phyloP scores from a whole-genome alignment of 768 basidiomycete species.

The Lentinula boryana region DNA sequence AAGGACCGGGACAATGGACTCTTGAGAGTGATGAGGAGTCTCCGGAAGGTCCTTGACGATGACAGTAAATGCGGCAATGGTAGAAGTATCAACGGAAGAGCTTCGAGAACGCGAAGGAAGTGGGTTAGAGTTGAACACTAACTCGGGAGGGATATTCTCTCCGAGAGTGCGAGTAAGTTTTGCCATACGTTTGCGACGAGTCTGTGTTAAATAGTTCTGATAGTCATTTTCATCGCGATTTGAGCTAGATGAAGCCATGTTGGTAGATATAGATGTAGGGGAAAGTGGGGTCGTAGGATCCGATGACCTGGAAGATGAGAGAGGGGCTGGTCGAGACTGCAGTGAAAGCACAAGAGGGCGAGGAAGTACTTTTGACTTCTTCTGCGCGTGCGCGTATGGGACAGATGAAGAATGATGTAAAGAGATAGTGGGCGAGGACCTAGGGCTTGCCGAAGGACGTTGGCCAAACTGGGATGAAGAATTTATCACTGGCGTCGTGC shows the following conservation, averaged over 20 bases:
- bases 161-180: slow-evolving; percentile 55
- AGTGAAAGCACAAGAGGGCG: slow-evolving; percentile 7
- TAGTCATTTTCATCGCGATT: slow-evolving; percentile 6
- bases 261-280: neutral
- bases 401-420: slow-evolving; percentile 1
- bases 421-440: slow-evolving; percentile 3
- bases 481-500: slow-evolving; percentile 35
- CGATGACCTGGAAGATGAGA: neutral
- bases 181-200: slow-evolving; percentile 43
- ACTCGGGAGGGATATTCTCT: slow-evolving; percentile 51
- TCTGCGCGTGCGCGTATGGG: neutral
- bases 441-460: slow-evolving; percentile 4
- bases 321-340: slow-evolving; percentile 3
- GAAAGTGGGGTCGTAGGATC: neutral
- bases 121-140: slow-evolving; percentile 29
- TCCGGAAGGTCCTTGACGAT: neutral
- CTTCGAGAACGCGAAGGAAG: neutral
- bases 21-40: neutral
- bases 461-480: slow-evolving; percentile 5
- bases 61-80: neutral
- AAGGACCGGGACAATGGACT: neutral
- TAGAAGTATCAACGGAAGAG: neutral
- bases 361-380: slow-evolving; percentile 6
- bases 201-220: slow-evolving; percentile 6
- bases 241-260: neutral